Evolutionary conservation across 2,329 filamentous ascomycete genomes (phyloP), one percentile per base, ranked within the genome.

Genomic region (Arthrocladium fulminans): DNA sequence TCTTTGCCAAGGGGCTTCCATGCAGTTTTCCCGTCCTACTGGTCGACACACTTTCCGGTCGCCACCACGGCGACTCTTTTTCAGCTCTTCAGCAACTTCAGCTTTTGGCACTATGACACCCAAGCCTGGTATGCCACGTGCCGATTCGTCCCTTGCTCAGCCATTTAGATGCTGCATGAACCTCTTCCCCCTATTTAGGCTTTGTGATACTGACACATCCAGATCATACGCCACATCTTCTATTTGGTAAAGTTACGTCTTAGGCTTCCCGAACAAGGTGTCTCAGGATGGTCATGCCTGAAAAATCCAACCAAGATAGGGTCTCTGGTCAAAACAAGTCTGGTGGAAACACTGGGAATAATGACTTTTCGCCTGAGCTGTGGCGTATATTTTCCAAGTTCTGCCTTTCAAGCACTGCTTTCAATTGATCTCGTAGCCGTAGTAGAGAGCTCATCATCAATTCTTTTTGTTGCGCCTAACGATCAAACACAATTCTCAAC

Each of bases 281-380:
- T 35, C 13, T n/a, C 17, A 15, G 32, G 32, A 35, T 35, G 7
- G 6, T 35, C 32, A 35, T 35, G 32, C 32, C 17, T 35, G 7
- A 5, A 15, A 35, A 35, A 5, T 5, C 17, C 10, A 7, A 35
- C 10, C 32, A 35, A 35, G 13, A 15, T 15, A 35, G 17, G 32
- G 32, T 35, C n/a, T 35, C 7, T 35, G 32, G 17, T 15, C 32
- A 15, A 35, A n/a, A 35, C 32, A 35, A 35, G 10, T 35, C 32
- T 35, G 32, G 32, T 35, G 32, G 32, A n/a, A n/a, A n/a, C n/a
- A n/a, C n/a, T n/a, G n/a, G n/a, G n/a, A 35, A 35, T 15, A 35
- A 35, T 15, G 32, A 35, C n/a, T 35, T 15, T 35, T 6, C 5
- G 7, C 6, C n/a, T n/a, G n/a, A n/a, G n/a, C n/a, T n/a, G n/a